A percentile compares a stretch with the other conserved stretches of the same genome.
These are phyloP conservation scores for Eustoma russellianum DNA, from an alignment of 257 asterid genomes.

Conservation along the genomic window DNA sequence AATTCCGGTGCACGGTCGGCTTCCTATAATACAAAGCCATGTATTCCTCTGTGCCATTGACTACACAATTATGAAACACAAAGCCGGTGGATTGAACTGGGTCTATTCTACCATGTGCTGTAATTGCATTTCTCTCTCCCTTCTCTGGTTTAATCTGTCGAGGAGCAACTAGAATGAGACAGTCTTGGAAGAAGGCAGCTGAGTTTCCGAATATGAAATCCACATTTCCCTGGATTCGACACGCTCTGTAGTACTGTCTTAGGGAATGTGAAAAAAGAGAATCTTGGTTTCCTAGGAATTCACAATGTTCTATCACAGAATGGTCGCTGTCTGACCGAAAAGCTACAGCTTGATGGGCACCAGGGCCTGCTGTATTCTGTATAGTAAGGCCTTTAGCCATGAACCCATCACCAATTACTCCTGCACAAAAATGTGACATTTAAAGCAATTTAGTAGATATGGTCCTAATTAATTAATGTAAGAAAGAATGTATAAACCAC, in stretches of 20 bases:
- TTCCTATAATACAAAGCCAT: conserved; percentile 32
- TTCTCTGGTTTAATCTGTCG: conserved; percentile 29
- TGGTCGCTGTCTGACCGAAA: conserved; percentile 38
- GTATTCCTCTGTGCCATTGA: conserved; percentile 40
- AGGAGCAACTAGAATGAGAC: conserved; percentile 31
- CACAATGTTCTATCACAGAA: conserved; percentile 34
- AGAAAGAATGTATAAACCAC: neutral
- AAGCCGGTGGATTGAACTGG: conserved; percentile 43
- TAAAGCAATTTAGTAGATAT: neutral
- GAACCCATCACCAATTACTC: conserved; percentile 44
- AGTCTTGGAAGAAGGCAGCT: conserved; percentile 36
- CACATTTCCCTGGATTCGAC: conserved; percentile 43
- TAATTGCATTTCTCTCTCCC: conserved; percentile 42
- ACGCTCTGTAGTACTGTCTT: conserved; percentile 47
- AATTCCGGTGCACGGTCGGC: conserved; percentile 26
- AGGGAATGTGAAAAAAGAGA: conserved; percentile 36
- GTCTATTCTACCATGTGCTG: conserved; percentile 45
- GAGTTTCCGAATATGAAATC: conserved; percentile 51
- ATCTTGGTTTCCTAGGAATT: conserved; percentile 48
- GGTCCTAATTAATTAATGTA: too few relatives aligned
- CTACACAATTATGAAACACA: conserved; percentile 31
- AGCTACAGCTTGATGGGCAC: conserved; percentile 50
- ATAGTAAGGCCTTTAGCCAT: conserved; percentile 41
- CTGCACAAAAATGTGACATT: conserved; percentile 5
- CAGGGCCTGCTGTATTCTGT: conserved; percentile 46